A percentile compares a stretch with the other conserved stretches of the same genome.
phyloP scores from a whole-genome alignment of 2,329 filamentous ascomycete genomes.

The Chaetomiaceae sp. region DNA sequence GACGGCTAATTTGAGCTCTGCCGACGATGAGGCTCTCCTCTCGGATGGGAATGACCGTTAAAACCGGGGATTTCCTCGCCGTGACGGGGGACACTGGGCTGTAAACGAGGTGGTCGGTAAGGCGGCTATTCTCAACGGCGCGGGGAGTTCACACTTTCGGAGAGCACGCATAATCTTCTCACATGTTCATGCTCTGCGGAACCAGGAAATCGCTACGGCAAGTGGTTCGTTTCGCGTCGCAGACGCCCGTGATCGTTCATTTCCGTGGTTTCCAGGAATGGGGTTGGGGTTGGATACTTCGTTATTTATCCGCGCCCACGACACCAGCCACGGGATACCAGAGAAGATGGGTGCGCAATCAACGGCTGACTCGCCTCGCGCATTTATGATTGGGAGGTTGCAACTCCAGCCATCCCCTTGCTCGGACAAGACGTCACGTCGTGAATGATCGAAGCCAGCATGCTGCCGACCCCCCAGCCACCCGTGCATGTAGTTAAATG shows the following conservation, averaged over 20 bases:
- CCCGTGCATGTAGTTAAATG: conserved; percentile 1
- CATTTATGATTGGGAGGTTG: conserved; percentile 20
- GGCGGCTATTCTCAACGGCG: conserved; percentile 21
- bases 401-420: conserved; percentile 8
- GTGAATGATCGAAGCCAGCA: neutral
- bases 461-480: conserved; percentile 11
- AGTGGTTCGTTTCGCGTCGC: conserved; percentile 16
- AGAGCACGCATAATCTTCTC: conserved; percentile 13
- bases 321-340: conserved; percentile 48
- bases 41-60: conserved; percentile 5
- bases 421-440: neutral
- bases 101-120: conserved; percentile 1
- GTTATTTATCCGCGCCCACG: conserved; percentile 21
- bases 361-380: neutral
- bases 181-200: conserved; percentile 8
- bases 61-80: conserved; percentile 11
- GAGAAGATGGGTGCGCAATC: neutral
- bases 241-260: conserved; percentile 19
- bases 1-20: neutral
- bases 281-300: conserved; percentile 16
- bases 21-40: conserved; percentile 8
- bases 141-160: too few relatives aligned
- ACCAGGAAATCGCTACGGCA: conserved; percentile 11
- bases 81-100: too few relatives aligned
- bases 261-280: conserved; percentile 17